Evolutionary conservation across 192 early-diverging fungal species (phyloP), one percentile per base, ranked within the genome.

Genomic region (Coemansia sp.): DNA sequence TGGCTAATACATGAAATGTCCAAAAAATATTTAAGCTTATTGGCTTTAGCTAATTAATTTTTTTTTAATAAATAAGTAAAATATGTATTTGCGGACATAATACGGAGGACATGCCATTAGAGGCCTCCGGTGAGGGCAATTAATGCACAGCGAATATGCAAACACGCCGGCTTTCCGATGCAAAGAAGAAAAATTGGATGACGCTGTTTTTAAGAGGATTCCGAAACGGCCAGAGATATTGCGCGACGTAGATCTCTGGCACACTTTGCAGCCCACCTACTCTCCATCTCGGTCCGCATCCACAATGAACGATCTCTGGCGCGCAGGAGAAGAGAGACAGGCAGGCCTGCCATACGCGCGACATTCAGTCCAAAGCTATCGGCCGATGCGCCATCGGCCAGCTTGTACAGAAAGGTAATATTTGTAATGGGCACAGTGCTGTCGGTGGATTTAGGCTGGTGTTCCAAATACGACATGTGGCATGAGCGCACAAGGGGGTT

Each of bases 291-390:
- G 0, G 38, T 34, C 57, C 95, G 93, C 85, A 97, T 96, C 49
- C 89, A 78, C 7, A 76, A 78, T 0, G 95, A 93, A 29, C 90
- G 86, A 36, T 69, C 65, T 43, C 86, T 88, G 11, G 96, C 96
- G 12, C 87, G 70, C 15, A 87, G 83, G 15, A 98, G 86, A 60
- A 97, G 87, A 5, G 70, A 47, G 15, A 70, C 38, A 0, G 95
- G 95, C 6, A 99, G 86, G 7, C 95, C 94, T 0, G 97, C 98
- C 88, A 98, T 95, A 18, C 84, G 85, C 1, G 98, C 98, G 3
- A 98, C 96, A 72, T 98, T 98, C 90, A 99, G 94, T 36, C 98
- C 98, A 73, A 94, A 98, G 49, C 93, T 95, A 76, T 95, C 94
- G 15, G 90, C 89, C 66, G 94, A 97, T 1, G 88, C 92, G 9